These are phyloP conservation scores for Claviceps humidiphila DNA, from an alignment of 2,329 filamentous ascomycete species.

Conservation along the genomic window DNA sequence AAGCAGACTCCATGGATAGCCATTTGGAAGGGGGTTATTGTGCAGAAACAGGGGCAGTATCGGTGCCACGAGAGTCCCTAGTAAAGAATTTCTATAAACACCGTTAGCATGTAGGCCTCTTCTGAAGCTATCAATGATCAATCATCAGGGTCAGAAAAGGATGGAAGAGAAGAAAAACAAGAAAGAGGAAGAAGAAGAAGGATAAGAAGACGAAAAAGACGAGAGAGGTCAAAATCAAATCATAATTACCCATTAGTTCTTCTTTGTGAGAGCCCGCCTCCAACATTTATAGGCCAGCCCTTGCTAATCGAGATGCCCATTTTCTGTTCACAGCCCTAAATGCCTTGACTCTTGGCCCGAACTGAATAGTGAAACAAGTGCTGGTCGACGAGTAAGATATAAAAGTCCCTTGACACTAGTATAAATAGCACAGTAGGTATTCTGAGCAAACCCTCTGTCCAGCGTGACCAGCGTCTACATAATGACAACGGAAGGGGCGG, in stretches of 20 bases:
- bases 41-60: constrained; percentile 29
- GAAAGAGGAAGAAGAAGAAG: not conserved
- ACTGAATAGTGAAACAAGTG: not conserved
- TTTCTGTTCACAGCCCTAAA: not conserved
- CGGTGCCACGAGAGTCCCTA: constrained; percentile 26
- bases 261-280: constrained; percentile 16
- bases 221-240: not conserved
- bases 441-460: not conserved
- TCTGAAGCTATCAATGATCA: not conserved
- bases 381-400: not conserved
- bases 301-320: constrained; percentile 1
- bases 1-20: constrained; percentile 37
- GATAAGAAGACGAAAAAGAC: not conserved
- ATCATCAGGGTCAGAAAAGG: not conserved
- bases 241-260: constrained; percentile 26
- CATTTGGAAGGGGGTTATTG: constrained; percentile 35
- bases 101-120: not conserved
- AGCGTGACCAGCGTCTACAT: too few species aligned
- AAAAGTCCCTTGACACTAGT: not conserved
- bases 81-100: constrained; percentile 20
- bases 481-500: too few species aligned
- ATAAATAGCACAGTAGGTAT: not conserved
- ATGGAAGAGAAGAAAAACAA: not conserved
- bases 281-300: not conserved
- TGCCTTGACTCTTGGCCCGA: not conserved